Evolutionary conservation across 257 asterid species (phyloP).

Genomic region (Solanum chaucha): DNA sequence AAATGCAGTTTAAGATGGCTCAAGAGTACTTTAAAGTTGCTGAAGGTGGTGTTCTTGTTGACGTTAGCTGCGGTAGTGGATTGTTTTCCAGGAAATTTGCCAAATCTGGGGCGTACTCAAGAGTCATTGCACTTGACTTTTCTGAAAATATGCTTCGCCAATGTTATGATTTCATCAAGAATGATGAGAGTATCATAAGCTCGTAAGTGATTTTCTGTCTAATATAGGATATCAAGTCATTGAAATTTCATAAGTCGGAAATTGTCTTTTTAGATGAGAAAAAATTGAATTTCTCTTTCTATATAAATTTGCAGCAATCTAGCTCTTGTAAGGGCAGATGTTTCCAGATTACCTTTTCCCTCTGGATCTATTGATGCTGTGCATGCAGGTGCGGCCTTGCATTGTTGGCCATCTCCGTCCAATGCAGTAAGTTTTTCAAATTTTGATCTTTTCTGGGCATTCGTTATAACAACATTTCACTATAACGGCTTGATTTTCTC

Average conservation of each 20-base stretch:
- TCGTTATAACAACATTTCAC: too few species aligned
- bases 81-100: slow-evolving; percentile 90
- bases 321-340: slow-evolving; percentile 95
- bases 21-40: slow-evolving; percentile 73
- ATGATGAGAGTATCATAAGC: slow-evolving; percentile 44
- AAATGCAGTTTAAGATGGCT: slow-evolving; percentile 82
- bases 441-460: background rate
- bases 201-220: slow-evolving; percentile 41
- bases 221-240: background rate
- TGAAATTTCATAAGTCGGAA: background rate
- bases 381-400: slow-evolving; percentile 99
- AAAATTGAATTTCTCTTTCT: background rate
- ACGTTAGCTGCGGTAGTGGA: slow-evolving; percentile 96
- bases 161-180: slow-evolving; percentile 72
- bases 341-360: slow-evolving; percentile 82
- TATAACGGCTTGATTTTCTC: background rate
- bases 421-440: slow-evolving; percentile 48
- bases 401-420: slow-evolving; percentile 99
- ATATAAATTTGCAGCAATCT: slow-evolving; percentile 40
- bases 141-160: slow-evolving; percentile 98
- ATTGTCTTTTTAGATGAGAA: background rate
- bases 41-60: slow-evolving; percentile 85
- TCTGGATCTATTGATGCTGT: slow-evolving; percentile 88
- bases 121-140: slow-evolving; percentile 78
- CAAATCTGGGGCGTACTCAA: slow-evolving; percentile 64